phyloP scores from a whole-genome alignment of 1,284 basidiomycete genomes.

The Trametes polyzona region DNA sequence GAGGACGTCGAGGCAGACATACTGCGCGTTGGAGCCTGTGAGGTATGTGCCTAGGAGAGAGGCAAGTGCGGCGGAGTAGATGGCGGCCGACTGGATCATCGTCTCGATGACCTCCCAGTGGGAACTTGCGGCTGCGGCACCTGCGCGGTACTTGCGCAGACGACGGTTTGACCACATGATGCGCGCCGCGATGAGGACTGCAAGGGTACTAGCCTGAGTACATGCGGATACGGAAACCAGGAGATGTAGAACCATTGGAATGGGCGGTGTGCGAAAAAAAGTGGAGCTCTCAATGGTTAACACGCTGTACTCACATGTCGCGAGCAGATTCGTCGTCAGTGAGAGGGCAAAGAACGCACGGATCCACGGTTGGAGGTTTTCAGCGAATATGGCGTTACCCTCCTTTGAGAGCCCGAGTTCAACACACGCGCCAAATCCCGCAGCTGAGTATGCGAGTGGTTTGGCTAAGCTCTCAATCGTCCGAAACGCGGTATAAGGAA shows the following conservation, averaged over 20 bases:
- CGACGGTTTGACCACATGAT: constrained; percentile 23
- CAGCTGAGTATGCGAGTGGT: constrained; percentile 3
- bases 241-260: too few relatives aligned
- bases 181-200: constrained; percentile 25
- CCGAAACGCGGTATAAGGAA: not conserved
- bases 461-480: not conserved
- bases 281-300: too few relatives aligned
- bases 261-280: too few relatives aligned
- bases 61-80: constrained; percentile 25
- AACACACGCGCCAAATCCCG: constrained; percentile 24
- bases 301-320: constrained; percentile 23
- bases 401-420: constrained; percentile 19
- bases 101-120: constrained; percentile 24
- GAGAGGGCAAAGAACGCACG: constrained; percentile 26
- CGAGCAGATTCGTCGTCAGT: constrained; percentile 21
- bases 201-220: too few relatives aligned
- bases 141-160: constrained; percentile 11
- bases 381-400: constrained; percentile 20
- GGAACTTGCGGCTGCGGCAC: constrained; percentile 6
- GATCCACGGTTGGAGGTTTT: constrained; percentile 22
- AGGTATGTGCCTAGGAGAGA: constrained; percentile 24
- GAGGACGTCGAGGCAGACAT: constrained; percentile 22
- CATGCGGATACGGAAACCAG: not conserved
- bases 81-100: constrained; percentile 23
- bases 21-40: constrained; percentile 23